Evolutionary conservation across 768 basidiomycete species (phyloP), one percentile per base, ranked within the genome.

Genomic region (Phaffia tasmanica): DNA sequence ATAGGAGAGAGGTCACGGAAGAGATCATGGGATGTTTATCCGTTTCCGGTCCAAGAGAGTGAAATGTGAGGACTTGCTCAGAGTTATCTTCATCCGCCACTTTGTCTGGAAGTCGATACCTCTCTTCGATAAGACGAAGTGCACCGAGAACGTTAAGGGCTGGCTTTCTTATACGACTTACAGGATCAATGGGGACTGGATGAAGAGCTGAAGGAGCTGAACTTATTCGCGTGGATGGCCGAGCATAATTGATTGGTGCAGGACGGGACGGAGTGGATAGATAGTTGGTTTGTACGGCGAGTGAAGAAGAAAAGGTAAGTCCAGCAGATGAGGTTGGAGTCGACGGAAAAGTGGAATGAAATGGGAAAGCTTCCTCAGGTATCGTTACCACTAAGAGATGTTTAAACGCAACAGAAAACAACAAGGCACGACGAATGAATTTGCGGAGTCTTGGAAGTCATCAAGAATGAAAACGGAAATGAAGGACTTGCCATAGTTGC

Each of bases 81-180:
- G 30, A 42, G 25, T 47, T 7, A 11, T 47, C 27, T 25, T 62
- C 60, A 18, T 42, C 35, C 25, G n/a, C 27, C 8, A 6, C 58
- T 48, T 60, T 35, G 19, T 48, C 58, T 48, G 89, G 86, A 3
- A 92, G 74, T 3, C 94, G 82, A 49, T 83, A 83, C 11, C 78
- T 77, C 73, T 92, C 89, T 74, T 97, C 94, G 23, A 97, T 77
- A 35, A 83, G 84, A 48, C 89, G 82, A 51, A 98, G 81, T 49
- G 83, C 80, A 6, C 85, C 81, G 35, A 98, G 82, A 0, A 95
- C 87, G 68, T 92, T 91, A 62, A 97, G 77, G 1, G 90, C 89
- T 0, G 85, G 82, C 60, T 82, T 83, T 27, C 93, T 81, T 62
- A 97, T 84, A 57, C 83, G 78, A 1, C 82, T 80, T 21, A 89